Percentiles rank a stretch among this genome's conserved stretches.
Conservation (phyloP, 768 basidiomycete species). For the Baorangia bicolor region DNA sequence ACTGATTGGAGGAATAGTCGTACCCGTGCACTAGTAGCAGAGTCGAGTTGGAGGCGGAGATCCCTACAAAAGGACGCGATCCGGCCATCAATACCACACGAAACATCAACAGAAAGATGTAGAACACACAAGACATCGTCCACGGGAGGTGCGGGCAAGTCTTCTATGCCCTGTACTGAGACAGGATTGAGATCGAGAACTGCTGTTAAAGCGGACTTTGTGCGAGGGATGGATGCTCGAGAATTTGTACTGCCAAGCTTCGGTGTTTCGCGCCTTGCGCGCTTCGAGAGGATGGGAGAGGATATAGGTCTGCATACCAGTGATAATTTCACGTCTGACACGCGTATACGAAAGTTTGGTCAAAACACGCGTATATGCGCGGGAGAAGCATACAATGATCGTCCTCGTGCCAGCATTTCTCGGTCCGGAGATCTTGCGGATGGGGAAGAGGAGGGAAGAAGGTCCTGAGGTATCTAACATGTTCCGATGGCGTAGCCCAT, state of each 20-base stretch:
- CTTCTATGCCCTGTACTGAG: slow-evolving; percentile 30
- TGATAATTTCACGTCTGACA: slow-evolving; percentile 27
- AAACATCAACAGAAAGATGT: neutral
- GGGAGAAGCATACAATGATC: slow-evolving; percentile 32
- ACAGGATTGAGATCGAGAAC: slow-evolving; percentile 27
- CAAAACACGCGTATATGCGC: slow-evolving; percentile 19
- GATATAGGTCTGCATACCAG: slow-evolving; percentile 36
- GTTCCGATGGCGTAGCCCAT: slow-evolving; percentile 34
- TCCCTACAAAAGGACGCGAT: slow-evolving; percentile 25
- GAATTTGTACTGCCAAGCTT: slow-evolving; percentile 33
- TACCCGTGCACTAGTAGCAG: slow-evolving; percentile 23
- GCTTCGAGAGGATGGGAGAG: slow-evolving; percentile 44
- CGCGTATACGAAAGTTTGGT: neutral
- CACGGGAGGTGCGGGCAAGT: slow-evolving; percentile 28
- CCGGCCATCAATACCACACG: neutral
- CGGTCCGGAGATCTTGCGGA: slow-evolving; percentile 34
- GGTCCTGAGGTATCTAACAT: slow-evolving; percentile 19
- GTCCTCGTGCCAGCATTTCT: slow-evolving; percentile 38
- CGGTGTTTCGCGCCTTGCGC: slow-evolving; percentile 49
- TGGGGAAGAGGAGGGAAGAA: slow-evolving; percentile 11
- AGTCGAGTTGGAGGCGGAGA: slow-evolving; percentile 31
- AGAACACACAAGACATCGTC: slow-evolving; percentile 43
- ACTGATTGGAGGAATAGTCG: slow-evolving; percentile 30
- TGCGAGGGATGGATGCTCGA: slow-evolving; percentile 27
- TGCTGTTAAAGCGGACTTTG: slow-evolving; percentile 19